Percentiles rank a stretch among this genome's conserved stretches.
Conservation (phyloP, 306 rosid genomes). For the Amphicarpaea edgeworthii region DNA sequence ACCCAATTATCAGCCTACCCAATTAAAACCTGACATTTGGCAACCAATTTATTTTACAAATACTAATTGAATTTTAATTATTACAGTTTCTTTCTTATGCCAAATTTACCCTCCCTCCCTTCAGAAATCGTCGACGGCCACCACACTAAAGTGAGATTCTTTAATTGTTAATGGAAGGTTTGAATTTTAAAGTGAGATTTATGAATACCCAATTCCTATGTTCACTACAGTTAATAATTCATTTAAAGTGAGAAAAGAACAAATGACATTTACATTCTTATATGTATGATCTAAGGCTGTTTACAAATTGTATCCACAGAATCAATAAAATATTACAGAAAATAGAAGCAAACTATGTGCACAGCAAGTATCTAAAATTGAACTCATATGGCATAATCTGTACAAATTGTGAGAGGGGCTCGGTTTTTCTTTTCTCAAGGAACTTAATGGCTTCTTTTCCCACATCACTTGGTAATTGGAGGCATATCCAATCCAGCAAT, state of each 20-base stretch:
- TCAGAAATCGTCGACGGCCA: no score
- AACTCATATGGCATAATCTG: slow-evolving; percentile 84
- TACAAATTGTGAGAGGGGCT: slow-evolving; percentile 73
- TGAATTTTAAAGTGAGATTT: no score
- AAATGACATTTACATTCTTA: slow-evolving; percentile 26
- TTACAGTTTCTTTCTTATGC: no score
- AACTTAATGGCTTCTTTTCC: slow-evolving; percentile 85
- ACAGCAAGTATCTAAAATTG: slow-evolving; percentile 83
- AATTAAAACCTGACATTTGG: no score
- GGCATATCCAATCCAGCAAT: slow-evolving; percentile 91
- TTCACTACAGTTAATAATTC: not conserved
- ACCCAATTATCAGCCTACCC: no score
- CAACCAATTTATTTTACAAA: no score
- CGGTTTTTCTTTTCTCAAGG: slow-evolving; percentile 63
- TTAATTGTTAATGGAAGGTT: no score
- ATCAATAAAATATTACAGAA: slow-evolving; percentile 18
- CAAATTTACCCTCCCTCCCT: no score
- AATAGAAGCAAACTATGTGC: slow-evolving; percentile 53
- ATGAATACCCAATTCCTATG: not conserved
- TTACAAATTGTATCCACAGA: slow-evolving; percentile 53
- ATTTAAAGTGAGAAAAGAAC: not conserved
- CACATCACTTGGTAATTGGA: slow-evolving; percentile 80
- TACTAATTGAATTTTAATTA: no score
- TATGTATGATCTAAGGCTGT: slow-evolving; percentile 44
- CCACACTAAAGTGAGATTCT: no score